Conservation (phyloP, 371 early-diverging fungal genomes). For the Syncephalastrum sp. region DNA sequence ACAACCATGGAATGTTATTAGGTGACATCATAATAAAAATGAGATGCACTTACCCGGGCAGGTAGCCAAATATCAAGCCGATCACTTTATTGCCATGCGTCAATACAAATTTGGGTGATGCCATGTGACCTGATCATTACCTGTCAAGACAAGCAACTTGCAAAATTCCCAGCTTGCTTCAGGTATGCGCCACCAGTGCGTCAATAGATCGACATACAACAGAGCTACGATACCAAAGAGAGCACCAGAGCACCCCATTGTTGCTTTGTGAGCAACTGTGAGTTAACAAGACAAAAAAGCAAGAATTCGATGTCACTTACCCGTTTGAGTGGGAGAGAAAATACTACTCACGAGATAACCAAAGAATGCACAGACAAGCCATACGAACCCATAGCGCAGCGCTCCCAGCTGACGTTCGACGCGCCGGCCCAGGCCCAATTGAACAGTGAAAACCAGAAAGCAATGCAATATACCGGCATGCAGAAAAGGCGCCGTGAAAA, state of each 20-base stretch:
- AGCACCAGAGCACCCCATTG: constrained; percentile 78
- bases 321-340: constrained; percentile 44
- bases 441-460: constrained; percentile 66
- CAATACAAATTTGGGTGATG: background rate
- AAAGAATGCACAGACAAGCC: constrained; percentile 66
- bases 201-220: constrained; percentile 69
- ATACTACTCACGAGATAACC: constrained; percentile 76
- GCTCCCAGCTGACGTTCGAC: constrained; percentile 72
- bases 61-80: constrained; percentile 19
- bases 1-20: background rate
- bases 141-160: constrained; percentile 42
- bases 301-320: background rate
- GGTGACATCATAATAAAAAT: background rate
- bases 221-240: constrained; percentile 73
- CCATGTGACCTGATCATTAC: background rate
- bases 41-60: constrained; percentile 25
- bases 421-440: constrained; percentile 58
- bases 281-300: background rate
- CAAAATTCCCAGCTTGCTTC: constrained; percentile 60
- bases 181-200: constrained; percentile 66
- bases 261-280: constrained; percentile 28
- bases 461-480: constrained; percentile 83
- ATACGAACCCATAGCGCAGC: constrained; percentile 53
- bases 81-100: constrained; percentile 3
- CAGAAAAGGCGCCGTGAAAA: constrained; percentile 73